Evolutionary conservation across 345 rosid genomes (phyloP), one percentile per base, ranked within the genome.

Genomic region (Eucalyptus sideroxylon): DNA sequence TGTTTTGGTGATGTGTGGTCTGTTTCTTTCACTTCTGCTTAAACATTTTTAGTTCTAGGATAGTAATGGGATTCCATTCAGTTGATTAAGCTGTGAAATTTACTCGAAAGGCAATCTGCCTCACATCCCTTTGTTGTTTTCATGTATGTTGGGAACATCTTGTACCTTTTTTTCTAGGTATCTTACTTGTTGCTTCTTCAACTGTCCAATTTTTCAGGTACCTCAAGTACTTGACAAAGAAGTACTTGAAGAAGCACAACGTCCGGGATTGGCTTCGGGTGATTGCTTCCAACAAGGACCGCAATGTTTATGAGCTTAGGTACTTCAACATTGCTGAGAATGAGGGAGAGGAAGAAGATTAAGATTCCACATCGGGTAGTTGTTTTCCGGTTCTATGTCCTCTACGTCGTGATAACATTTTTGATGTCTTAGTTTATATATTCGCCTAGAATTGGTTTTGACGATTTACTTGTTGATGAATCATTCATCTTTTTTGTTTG

Each of bases 241-340:
- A 93, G 92, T 93, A 92, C 87, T 88, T 93, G 92, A 93, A 93
- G 92, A 93, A 93, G 86, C 95, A 93, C 90, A 93, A 92, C n/a
- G 95, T 93, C 83, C 87, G 95, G 59, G 95, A 93, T 88, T 93
- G 95, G 95, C 95, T 93, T 86, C 92, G 95, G 49, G 95, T 93
- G 69, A 92, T 93, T 90, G 92, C 95, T 37, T 91, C 95, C 47
- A 93, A 93, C 92, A 93, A 93, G 90, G 95, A 93, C 50, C 92
- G 95, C 19, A 92, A 86, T 65, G 90, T 92, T 56, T 93, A 93
- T 40, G 95, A 93, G 87, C 92, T 93, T 51, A 89, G 95, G 90
- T 93, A 93, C 92, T 93, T 93, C 50, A 93, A 93, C 90, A 93
- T 93, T 85, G 95, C 95, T n/a, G 95, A 93, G 91, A 93, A 93